These are phyloP conservation scores for Jaapia argillacea DNA, from an alignment of 768 basidiomycete species.

Conservation along the genomic window DNA sequence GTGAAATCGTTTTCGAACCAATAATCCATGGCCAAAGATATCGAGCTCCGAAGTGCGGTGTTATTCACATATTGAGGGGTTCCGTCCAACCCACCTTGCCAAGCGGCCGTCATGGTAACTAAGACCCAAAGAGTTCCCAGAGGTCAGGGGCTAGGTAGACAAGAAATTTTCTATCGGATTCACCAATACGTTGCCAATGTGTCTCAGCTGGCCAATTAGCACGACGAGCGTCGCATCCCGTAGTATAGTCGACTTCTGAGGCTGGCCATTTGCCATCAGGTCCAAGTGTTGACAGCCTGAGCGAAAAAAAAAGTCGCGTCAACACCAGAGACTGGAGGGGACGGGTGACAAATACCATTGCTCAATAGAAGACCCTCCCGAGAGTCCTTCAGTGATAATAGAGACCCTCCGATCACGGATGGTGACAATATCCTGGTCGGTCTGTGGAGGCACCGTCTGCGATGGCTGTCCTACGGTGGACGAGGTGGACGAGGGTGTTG, in stretches of 20 bases:
- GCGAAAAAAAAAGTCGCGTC: too few relatives aligned
- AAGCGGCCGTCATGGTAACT: slow-evolving; percentile 48
- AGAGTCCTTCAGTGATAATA: background rate
- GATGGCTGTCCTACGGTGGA: too few relatives aligned
- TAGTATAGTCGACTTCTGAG: slow-evolving; percentile 45
- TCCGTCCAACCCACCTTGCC: slow-evolving; percentile 37
- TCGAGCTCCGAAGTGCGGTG: slow-evolving; percentile 27
- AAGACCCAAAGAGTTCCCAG: background rate
- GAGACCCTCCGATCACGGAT: background rate
- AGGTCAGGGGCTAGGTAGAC: background rate
- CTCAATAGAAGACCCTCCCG: background rate
- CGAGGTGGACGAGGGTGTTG: too few relatives aligned
- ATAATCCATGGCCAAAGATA: slow-evolving; percentile 41
- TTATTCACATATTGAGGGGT: slow-evolving; percentile 33
- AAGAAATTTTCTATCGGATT: slow-evolving; percentile 7
- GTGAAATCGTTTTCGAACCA: slow-evolving; percentile 58
- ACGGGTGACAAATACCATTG: too few relatives aligned
- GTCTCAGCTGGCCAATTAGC: slow-evolving; percentile 63
- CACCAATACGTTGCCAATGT: slow-evolving; percentile 48
- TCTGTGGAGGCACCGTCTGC: too few relatives aligned
- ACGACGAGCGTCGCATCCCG: slow-evolving; percentile 49
- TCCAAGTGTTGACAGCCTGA: background rate
- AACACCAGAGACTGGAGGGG: too few relatives aligned
- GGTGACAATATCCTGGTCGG: too few relatives aligned
- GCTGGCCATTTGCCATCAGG: slow-evolving; percentile 25